Conservation (phyloP, 2,329 filamentous ascomycete genomes). For the Metarhizium humberi region DNA sequence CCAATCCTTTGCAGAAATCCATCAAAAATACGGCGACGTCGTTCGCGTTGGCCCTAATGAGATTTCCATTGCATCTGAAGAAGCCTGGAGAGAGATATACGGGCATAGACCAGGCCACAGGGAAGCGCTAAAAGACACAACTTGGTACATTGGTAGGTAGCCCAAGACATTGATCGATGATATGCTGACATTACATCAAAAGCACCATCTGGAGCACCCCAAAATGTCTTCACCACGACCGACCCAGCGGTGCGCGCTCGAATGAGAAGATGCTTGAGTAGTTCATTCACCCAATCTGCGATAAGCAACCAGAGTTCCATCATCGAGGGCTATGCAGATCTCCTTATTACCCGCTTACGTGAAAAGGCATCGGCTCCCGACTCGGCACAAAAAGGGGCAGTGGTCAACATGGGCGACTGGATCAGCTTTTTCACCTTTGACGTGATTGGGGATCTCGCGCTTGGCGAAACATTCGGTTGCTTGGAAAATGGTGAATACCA, state of each 20-base stretch:
- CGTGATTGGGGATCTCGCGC: conserved; percentile 16
- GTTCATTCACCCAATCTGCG: not conserved
- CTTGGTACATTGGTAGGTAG: not conserved
- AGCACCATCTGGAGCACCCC: not conserved
- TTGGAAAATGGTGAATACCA: conserved; percentile 12
- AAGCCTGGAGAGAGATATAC: not conserved
- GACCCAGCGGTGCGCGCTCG: not conserved
- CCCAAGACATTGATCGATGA: too few species aligned
- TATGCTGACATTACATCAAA: not conserved
- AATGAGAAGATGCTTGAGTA: not conserved
- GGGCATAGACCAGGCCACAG: not conserved
- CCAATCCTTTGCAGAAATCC: not conserved
- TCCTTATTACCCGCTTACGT: not conserved
- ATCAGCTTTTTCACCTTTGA: conserved; percentile 16
- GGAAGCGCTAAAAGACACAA: not conserved
- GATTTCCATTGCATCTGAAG: not conserved
- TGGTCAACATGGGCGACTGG: conserved; percentile 12
- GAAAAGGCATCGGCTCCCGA: not conserved
- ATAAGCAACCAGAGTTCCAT: not conserved
- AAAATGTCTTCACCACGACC: not conserved
- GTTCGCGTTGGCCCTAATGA: not conserved
- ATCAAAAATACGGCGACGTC: not conserved
- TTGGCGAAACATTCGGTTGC: conserved; percentile 15
- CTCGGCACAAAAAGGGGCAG: not conserved
- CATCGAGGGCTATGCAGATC: not conserved